phyloP scores from a whole-genome alignment of 2,329 filamentous ascomycete genomes.

The Cephalotrichum gorgonifer region DNA sequence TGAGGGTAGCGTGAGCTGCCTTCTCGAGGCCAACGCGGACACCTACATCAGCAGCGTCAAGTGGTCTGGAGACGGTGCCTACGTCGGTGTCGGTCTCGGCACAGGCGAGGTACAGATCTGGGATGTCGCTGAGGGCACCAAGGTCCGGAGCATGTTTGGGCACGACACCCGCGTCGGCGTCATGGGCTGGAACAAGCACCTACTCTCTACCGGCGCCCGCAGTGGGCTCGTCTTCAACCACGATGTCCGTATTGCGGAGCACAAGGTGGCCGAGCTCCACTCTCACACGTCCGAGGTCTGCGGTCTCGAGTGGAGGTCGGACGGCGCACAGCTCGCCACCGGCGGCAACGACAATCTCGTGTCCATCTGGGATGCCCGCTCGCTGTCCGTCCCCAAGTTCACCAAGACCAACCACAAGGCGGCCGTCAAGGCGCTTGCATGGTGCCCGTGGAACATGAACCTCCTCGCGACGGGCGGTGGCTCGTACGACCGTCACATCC shows the following conservation, averaged over 20 bases:
- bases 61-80: conserved; percentile 95
- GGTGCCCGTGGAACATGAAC: conserved; percentile 99
- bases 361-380: conserved; percentile 97
- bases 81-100: conserved; percentile 89
- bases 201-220: conserved; percentile 87
- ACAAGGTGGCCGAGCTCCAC: conserved; percentile 95
- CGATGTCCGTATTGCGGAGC: conserved; percentile 91
- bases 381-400: conserved; percentile 89
- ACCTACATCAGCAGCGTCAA: conserved; percentile 98
- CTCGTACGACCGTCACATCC: conserved; percentile 93
- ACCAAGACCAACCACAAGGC: conserved; percentile 99
- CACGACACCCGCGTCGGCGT: conserved; percentile 94
- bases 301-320: conserved; percentile 93
- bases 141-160: conserved; percentile 97
- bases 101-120: conserved; percentile 98
- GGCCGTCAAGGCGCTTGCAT: conserved; percentile 93
- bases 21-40: conserved; percentile 79
- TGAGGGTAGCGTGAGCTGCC: conserved; percentile 75
- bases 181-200: conserved; percentile 99
- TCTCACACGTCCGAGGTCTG: conserved; percentile 98
- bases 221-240: conserved; percentile 97
- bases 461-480: conserved; percentile 92
- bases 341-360: conserved; percentile 98
- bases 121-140: conserved; percentile 90
- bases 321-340: conserved; percentile 92